phyloP scores from a whole-genome alignment of 129 eudicot species.

The Centella asiatica region DNA sequence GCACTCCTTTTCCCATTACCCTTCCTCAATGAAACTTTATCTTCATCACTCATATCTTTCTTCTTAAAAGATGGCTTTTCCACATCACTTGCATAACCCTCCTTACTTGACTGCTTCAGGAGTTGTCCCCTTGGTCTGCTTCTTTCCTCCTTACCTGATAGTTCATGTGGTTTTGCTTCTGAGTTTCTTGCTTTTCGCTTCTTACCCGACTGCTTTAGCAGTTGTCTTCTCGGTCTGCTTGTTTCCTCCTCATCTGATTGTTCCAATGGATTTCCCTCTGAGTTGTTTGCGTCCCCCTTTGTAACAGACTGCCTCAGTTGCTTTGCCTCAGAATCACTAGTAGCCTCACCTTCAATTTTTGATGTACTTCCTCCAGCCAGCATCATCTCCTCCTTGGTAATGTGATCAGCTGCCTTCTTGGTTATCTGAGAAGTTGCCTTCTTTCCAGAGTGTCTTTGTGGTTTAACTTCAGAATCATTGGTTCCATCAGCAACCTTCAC shows the following conservation, averaged over 20 bases:
- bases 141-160: conserved; percentile 23
- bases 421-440: conserved; percentile 23
- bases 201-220: conserved; percentile 35
- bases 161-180: conserved; percentile 26
- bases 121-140: conserved; percentile 44
- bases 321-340: conserved; percentile 32
- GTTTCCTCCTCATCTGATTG: conserved; percentile 27
- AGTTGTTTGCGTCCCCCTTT: conserved; percentile 13
- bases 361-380: conserved; percentile 22
- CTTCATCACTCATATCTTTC: conserved; percentile 29
- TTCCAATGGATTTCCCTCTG: conserved; percentile 20
- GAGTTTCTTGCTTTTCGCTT: conserved; percentile 30
- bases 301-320: conserved; percentile 16
- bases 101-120: conserved; percentile 35
- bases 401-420: conserved; percentile 16
- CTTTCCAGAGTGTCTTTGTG: conserved; percentile 29
- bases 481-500: conserved; percentile 35
- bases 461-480: conserved; percentile 26
- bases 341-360: conserved; percentile 28
- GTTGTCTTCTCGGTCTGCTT: conserved; percentile 42
- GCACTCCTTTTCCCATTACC: conserved; percentile 43
- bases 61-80: conserved; percentile 34
- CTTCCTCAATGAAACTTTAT: conserved; percentile 32
- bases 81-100: conserved; percentile 28
- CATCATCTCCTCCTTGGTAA: conserved; percentile 25